These are phyloP conservation scores for Talaromyces proteolyticus DNA, from an alignment of 495 filamentous ascomycete genomes.

Conservation along the genomic window DNA sequence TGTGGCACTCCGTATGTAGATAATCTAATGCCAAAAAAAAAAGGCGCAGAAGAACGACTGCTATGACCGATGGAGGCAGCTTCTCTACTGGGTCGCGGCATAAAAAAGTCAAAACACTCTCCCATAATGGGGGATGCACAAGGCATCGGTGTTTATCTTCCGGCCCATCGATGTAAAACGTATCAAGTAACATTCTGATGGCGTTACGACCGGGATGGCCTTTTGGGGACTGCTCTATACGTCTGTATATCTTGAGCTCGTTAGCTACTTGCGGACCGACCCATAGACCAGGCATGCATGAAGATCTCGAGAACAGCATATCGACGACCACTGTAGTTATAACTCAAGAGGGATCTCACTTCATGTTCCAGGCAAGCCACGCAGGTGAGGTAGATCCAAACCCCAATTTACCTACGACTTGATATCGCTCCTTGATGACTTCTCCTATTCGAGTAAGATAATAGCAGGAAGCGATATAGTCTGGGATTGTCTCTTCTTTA, in stretches of 20 bases:
- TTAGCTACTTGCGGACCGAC: conserved; percentile 16
- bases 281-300: conserved; percentile 12
- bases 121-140: conserved; percentile 25
- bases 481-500: conserved; percentile 12
- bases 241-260: conserved; percentile 19
- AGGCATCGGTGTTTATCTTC: conserved; percentile 19
- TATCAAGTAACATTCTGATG: conserved; percentile 22
- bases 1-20: conserved; percentile 29
- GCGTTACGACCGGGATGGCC: conserved; percentile 19
- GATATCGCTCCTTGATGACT: conserved; percentile 30
- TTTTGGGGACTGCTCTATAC: conserved; percentile 15
- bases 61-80: conserved; percentile 19
- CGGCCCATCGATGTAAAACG: conserved; percentile 21
- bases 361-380: conserved; percentile 36
- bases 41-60: conserved; percentile 20
- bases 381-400: conserved; percentile 39
- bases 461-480: conserved; percentile 3
- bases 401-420: conserved; percentile 39
- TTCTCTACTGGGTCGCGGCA: conserved; percentile 14
- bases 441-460: conserved; percentile 20
- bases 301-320: conserved; percentile 24
- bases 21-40: conserved; percentile 30
- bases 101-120: conserved; percentile 24
- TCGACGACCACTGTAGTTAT: conserved; percentile 16
- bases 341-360: conserved; percentile 5